A percentile compares a stretch with the other conserved stretches of the same genome.
These are phyloP conservation scores for Tuber melanosporum DNA, from an alignment of 495 filamentous ascomycete genomes.

Conservation along the genomic window DNA sequence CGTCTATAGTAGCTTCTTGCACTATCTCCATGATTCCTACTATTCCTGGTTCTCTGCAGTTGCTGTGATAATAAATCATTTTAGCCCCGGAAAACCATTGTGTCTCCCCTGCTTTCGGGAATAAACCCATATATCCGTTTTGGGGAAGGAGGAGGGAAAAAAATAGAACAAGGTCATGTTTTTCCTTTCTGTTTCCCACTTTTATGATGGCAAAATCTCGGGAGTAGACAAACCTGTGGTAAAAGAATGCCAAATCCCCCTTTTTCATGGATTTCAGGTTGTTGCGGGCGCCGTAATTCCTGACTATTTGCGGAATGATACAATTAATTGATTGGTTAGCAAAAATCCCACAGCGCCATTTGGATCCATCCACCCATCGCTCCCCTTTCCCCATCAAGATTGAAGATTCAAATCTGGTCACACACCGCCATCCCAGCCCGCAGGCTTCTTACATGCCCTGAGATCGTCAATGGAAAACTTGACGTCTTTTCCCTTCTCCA, in stretches of 20 bases:
- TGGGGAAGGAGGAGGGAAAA: background rate
- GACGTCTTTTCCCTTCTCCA: slow-evolving; percentile 79
- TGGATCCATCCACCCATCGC: background rate
- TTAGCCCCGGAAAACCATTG: background rate
- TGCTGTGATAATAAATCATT: slow-evolving; percentile 41
- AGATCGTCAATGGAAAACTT: slow-evolving; percentile 95
- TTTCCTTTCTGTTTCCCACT: slow-evolving; percentile 3
- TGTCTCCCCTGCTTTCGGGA: background rate
- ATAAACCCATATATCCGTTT: background rate
- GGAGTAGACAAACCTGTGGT: slow-evolving; percentile 57
- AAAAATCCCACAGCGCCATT: background rate
- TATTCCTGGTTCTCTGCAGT: slow-evolving; percentile 82
- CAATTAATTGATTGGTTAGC: background rate
- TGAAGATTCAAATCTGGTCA: background rate
- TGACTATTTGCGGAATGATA: slow-evolving; percentile 23
- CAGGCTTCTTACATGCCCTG: slow-evolving; percentile 59
- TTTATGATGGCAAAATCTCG: slow-evolving; percentile 15
- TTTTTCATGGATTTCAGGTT: slow-evolving; percentile 84
- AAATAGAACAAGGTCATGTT: background rate
- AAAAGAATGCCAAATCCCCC: slow-evolving; percentile 92
- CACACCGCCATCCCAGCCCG: slow-evolving; percentile 75
- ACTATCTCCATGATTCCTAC: slow-evolving; percentile 93
- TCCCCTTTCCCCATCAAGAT: background rate
- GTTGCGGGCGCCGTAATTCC: slow-evolving; percentile 51
- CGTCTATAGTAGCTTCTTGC: slow-evolving; percentile 67